phyloP scores from a whole-genome alignment of 1,284 basidiomycete species.

The Phellopilus nigrolimitatus region DNA sequence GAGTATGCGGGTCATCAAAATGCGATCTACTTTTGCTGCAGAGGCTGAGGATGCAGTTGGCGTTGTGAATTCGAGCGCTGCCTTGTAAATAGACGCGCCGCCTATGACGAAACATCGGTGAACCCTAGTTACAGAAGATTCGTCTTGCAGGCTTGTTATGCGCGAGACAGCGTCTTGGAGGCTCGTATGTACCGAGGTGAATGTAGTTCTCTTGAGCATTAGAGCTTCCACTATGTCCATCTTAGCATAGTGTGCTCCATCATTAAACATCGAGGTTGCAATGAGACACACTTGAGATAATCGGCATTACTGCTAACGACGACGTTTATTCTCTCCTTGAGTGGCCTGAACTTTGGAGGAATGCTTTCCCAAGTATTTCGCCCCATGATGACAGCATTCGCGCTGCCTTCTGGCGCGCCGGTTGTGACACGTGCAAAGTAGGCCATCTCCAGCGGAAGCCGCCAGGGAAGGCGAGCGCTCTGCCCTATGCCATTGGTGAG shows the following conservation, averaged over 20 bases:
- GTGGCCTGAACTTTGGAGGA: conserved; percentile 81
- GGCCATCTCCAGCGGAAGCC: conserved; percentile 84
- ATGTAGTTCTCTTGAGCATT: not conserved
- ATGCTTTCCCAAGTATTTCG: conserved; percentile 98
- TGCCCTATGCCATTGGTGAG: conserved; percentile 84
- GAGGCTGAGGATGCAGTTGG: conserved; percentile 22
- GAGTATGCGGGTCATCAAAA: conserved; percentile 84
- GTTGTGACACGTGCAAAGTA: conserved; percentile 87
- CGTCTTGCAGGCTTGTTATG: conserved; percentile 16
- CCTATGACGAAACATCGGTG: conserved; percentile 82
- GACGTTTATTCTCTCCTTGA: conserved; percentile 75
- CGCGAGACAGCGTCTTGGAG: conserved; percentile 19
- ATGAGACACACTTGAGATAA: conserved; percentile 62
- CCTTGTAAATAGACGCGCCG: conserved; percentile 80
- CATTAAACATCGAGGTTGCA: not conserved
- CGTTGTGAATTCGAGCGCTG: conserved; percentile 47
- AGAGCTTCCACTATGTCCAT: conserved; percentile 4
- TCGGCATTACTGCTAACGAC: conserved; percentile 68
- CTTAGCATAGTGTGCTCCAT: conserved; percentile 6
- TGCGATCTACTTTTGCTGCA: conserved; percentile 50
- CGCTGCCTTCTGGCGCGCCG: conserved; percentile 46
- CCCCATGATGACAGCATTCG: conserved; percentile 93
- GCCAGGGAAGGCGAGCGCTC: conserved; percentile 81
- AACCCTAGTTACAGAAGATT: conserved; percentile 25
- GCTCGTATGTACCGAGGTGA: conserved; percentile 21